phyloP scores from a whole-genome alignment of 805 yeast genomes.

The Pichia phayaonensis region DNA sequence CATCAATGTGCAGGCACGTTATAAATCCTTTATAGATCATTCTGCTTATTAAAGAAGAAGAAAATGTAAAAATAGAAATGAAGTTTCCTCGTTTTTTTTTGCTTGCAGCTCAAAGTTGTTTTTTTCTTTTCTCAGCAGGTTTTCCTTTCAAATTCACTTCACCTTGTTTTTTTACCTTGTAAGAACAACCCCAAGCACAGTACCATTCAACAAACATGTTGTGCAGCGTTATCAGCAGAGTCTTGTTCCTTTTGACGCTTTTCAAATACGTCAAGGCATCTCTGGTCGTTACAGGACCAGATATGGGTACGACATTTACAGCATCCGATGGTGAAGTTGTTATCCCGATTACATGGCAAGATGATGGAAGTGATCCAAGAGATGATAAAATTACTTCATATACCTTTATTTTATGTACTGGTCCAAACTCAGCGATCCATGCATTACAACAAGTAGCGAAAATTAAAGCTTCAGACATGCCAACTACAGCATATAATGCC shows the following conservation, averaged over 20 bases:
- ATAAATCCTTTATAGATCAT: too few relatives aligned
- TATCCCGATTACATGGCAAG: constrained; percentile 48
- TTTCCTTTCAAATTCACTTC: background rate
- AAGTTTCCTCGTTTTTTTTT: background rate
- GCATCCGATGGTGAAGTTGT: constrained; percentile 32
- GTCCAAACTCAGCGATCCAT: constrained; percentile 43
- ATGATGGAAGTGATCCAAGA: constrained; percentile 42
- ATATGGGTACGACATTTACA: constrained; percentile 30
- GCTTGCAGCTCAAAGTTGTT: too few relatives aligned
- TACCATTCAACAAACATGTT: background rate
- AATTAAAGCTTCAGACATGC: constrained; percentile 26
- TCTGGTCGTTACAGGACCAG: constrained; percentile 36
- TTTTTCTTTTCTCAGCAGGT: background rate
- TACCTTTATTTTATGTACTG: constrained; percentile 60
- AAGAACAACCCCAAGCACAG: background rate
- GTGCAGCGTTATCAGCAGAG: background rate
- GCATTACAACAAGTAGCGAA: constrained; percentile 30
- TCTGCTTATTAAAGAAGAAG: too few relatives aligned
- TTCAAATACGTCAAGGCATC: background rate
- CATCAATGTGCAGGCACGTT: too few relatives aligned
- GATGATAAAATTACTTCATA: constrained; percentile 37
- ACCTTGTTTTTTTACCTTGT: background rate
- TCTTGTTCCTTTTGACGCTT: background rate
- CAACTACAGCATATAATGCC: constrained; percentile 34
- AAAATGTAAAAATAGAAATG: background rate